Conservation (phyloP, 2,329 filamentous ascomycete species). For the Epichloe coenophiala region DNA sequence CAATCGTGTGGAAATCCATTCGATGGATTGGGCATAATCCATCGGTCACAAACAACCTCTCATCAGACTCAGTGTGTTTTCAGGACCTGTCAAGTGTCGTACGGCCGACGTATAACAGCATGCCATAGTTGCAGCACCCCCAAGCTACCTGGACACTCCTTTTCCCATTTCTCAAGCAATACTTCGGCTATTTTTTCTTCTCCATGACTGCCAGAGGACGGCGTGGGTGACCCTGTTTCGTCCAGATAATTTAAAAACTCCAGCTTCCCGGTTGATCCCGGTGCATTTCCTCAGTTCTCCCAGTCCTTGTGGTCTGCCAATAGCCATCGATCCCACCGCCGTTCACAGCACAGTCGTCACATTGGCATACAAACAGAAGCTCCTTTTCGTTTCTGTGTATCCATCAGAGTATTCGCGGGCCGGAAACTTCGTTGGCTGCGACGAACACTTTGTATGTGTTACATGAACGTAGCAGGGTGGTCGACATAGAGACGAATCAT, state of each 20-base stretch:
- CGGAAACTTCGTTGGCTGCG: constrained; percentile 1
- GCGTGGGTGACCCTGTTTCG: neutral
- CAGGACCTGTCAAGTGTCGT: constrained; percentile 4
- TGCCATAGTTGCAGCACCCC: constrained; percentile 1
- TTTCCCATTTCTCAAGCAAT: neutral
- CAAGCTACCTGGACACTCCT: constrained; percentile 1
- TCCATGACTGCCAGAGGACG: neutral
- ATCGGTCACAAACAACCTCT: constrained; percentile 4
- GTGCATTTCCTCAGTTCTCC: neutral
- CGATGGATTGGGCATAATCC: neutral
- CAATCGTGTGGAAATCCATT: constrained; percentile 4
- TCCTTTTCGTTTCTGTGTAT: constrained; percentile 2
- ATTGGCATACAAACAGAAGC: neutral
- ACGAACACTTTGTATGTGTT: constrained; percentile 1
- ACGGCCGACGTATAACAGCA: constrained; percentile 8
- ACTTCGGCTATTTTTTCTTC: constrained; percentile 4
- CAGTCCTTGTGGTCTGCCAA: neutral
- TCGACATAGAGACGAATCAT: neutral
- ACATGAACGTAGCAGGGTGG: constrained; percentile 1
- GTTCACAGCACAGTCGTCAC: neutral
- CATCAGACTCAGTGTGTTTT: constrained; percentile 4
- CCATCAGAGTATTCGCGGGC: neutral
- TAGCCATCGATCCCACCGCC: neutral
- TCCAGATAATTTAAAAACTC: neutral
- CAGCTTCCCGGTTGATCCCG: neutral